Base-by-base conservation (phyloP, 2,329 filamentous ascomycete species). In the Cadophora gregata region DNA sequence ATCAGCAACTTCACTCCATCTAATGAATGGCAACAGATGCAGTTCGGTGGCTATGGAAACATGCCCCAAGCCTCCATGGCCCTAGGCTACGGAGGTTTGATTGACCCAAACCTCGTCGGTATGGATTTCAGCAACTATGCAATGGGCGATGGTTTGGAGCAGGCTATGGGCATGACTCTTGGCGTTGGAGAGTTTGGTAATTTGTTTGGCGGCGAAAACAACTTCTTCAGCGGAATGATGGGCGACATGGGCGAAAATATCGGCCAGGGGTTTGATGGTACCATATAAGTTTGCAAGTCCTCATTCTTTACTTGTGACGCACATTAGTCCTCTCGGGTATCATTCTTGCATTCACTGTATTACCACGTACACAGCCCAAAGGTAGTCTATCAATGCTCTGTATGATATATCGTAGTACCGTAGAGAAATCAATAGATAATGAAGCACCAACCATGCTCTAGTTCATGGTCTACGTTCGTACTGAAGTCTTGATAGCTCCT, bases 71-170 rank as follows among this genome's bases (percentile, higher is more conserved):
- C 69, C 29, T 64, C 64, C 14, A 60, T 68, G 58, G 29, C 47
- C 48, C 67, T 63, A 56, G 55, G 51, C 21, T 73, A 71, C 47
- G 70, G 67, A 6, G 66, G 68, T 45, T 29, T 65, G 25, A 67
- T 77, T 25, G 76, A 77, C 61, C 75, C 75, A 24, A 65, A 67
- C 27, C 67, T 77, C 19, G 55, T 58, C n/a, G 70, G 70, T 27
- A 71, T 74, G 64, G 75, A 75, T 53, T 45, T 75, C n/a, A 70
- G 72, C 3, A 70, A 71, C 3, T 75, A 73, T 47, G 66, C 64
- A 0, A 72, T 75, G 71, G 76, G 76, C 8, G 75, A 77, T 69
- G 73, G 72, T 4, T 74, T 77, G 27, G 77, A 78, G 69, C 75
- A 76, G 59, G 75, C 73, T 21, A 74, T 77, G 63, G 75, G 74